phyloP scores from a whole-genome alignment of 139 green algal species.

The Spirogloea muscicola region DNA sequence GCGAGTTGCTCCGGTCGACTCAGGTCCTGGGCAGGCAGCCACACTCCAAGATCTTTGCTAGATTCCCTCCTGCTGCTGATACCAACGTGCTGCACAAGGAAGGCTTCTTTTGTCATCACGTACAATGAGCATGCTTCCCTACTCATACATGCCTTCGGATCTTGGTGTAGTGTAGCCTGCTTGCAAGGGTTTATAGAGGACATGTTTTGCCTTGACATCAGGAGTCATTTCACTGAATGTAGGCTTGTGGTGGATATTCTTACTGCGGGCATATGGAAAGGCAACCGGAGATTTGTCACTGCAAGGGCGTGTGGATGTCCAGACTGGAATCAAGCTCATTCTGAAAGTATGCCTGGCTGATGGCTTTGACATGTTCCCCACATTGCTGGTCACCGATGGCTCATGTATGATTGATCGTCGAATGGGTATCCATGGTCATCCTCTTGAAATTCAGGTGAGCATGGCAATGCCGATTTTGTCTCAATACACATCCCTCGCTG shows the following conservation, averaged over 20 bases:
- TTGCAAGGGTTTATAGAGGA: too few relatives aligned
- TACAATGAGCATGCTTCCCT: too few relatives aligned
- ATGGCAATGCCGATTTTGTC: too few relatives aligned
- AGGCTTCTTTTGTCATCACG: too few relatives aligned
- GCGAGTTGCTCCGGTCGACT: constrained; percentile 38
- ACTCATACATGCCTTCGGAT: too few relatives aligned
- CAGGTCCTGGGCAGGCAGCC: constrained; percentile 1
- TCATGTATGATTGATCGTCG: constrained; percentile 47
- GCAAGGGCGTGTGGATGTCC: constrained; percentile 23
- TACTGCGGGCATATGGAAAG: constrained; percentile 24
- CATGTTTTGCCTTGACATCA: too few relatives aligned
- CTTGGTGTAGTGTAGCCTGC: too few relatives aligned
- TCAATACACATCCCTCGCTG: too few relatives aligned
- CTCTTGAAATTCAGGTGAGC: constrained; percentile 40
- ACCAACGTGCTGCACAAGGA: too few relatives aligned
- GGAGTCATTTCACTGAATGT: too few relatives aligned
- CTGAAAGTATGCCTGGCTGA: constrained; percentile 41
- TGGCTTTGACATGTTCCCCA: constrained; percentile 48
- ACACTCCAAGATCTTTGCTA: too few relatives aligned
- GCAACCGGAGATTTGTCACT: constrained; percentile 27
- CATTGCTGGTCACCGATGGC: constrained; percentile 37
- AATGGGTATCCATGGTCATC: constrained; percentile 37
- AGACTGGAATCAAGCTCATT: constrained; percentile 44
- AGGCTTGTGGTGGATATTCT: constrained; percentile 43
- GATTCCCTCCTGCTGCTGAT: too few relatives aligned